Base-by-base conservation (phyloP, 768 basidiomycete species). In the Tremella fuciformis region DNA sequence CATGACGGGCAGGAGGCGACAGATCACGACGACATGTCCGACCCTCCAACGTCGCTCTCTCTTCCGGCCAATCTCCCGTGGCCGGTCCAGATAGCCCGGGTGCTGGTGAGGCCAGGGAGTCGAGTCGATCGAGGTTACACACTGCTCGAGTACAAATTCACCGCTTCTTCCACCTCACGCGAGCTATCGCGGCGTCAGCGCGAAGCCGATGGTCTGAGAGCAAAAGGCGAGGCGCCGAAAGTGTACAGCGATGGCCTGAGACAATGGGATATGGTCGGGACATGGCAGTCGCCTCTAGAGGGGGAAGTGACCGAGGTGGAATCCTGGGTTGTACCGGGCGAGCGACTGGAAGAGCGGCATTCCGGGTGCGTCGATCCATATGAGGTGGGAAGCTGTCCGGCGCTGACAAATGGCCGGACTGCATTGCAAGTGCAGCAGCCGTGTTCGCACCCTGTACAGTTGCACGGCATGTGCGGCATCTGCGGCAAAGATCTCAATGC, bases 361-460 rank as follows among this genome's bases (percentile, higher is more conserved):
- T 38, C 60, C 1, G 62, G 50, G 71, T 75, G 40, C 53, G 71
- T 54, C 24, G 41, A 16, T 11, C 7, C 37, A 3, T 6, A 4
- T 46, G 42, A 4, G 15, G 21, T 16, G 41, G 38, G 21, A 24
- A 13, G 41, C 34, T 8, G n/a, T 24, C 34, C 8, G 40, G n/a
- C 18, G 18, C 39, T 22, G 40, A 37, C 46, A 15, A 26, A 0
- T 52, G 77, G 77, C 19, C 65, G 67, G 52, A 60, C 70, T 8
- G 47, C 78, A 46, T 50, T 91, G 21, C 77, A 83, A 38, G 80
- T 97, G 62, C 78, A 84, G 47, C 93, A 97, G 77, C 89, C 91
- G n/a, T 99, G 94, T 80, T 91, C 90, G 57, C 94, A 99, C 78
- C 89, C 89, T 59, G 86, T 94, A 67, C 93, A 97, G 75, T 80